These are phyloP conservation scores for Gossypium armourianum DNA, from an alignment of 441 rosid genomes.

Conservation along the genomic window DNA sequence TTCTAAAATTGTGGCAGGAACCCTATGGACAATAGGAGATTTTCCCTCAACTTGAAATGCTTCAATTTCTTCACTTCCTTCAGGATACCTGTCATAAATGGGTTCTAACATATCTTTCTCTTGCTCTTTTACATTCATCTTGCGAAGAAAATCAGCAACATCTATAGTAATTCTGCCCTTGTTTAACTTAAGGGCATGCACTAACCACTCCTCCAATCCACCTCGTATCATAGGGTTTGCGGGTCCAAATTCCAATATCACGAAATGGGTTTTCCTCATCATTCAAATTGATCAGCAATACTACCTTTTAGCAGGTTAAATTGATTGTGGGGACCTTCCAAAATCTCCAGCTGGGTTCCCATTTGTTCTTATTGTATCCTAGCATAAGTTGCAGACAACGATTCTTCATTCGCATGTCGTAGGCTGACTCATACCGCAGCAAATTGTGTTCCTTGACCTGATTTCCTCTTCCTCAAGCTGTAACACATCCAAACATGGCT, in stretches of 20 bases:
- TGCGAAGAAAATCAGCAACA: neutral
- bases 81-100: neutral
- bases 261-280: neutral
- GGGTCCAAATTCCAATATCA: neutral
- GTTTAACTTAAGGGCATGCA: neutral
- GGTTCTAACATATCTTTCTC: neutral
- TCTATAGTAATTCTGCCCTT: neutral
- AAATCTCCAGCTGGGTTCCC: too few relatives aligned
- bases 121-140: neutral
- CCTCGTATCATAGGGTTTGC: neutral
- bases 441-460: too few relatives aligned
- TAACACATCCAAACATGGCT: neutral
- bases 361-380: too few relatives aligned
- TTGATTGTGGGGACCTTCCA: too few relatives aligned
- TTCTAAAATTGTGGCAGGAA: neutral
- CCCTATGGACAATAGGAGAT: neutral
- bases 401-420: too few relatives aligned
- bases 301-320: too few relatives aligned
- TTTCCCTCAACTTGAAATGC: neutral
- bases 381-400: too few relatives aligned
- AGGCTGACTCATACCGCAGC: too few relatives aligned
- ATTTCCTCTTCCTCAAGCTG: too few relatives aligned
- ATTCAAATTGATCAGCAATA: neutral
- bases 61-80: neutral
- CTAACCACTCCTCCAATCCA: neutral